A percentile compares a stretch with the other conserved stretches of the same genome.
phyloP scores from a whole-genome alignment of 2,329 filamentous ascomycete species.

The Lasiodiplodia citricola region DNA sequence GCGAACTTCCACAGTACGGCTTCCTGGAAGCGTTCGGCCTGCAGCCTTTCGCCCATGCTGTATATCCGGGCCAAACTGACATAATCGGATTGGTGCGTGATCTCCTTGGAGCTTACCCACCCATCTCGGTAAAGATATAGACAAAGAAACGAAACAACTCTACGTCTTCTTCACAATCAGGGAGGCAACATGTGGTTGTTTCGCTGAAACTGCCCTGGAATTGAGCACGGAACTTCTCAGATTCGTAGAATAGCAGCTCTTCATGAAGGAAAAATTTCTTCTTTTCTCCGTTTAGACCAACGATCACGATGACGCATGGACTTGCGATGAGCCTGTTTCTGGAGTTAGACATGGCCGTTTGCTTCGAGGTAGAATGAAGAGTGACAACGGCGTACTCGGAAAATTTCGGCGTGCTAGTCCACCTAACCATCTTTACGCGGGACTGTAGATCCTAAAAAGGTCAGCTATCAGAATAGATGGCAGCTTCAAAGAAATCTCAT shows the following conservation, averaged over 20 bases:
- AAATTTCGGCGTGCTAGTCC: no score
- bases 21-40: constrained; percentile 31
- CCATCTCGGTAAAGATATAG: constrained; percentile 34
- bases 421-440: no score
- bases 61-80: constrained; percentile 32
- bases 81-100: constrained; percentile 31
- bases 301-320: no score
- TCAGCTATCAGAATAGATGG: no score
- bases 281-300: not conserved
- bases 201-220: constrained; percentile 22
- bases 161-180: constrained; percentile 32
- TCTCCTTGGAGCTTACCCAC: constrained; percentile 28
- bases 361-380: no score
- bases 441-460: no score
- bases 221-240: constrained; percentile 28
- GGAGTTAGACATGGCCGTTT: no score
- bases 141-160: constrained; percentile 33
- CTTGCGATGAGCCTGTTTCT: no score
- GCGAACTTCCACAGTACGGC: constrained; percentile 30
- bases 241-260: constrained; percentile 30
- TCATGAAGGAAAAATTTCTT: constrained; percentile 31
- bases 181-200: not conserved
- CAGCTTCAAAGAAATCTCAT: no score
- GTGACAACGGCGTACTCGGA: no score
- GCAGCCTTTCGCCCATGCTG: constrained; percentile 32